phyloP scores from a whole-genome alignment of 1,284 basidiomycete species.

The Rhodotorula glutinis region DNA sequence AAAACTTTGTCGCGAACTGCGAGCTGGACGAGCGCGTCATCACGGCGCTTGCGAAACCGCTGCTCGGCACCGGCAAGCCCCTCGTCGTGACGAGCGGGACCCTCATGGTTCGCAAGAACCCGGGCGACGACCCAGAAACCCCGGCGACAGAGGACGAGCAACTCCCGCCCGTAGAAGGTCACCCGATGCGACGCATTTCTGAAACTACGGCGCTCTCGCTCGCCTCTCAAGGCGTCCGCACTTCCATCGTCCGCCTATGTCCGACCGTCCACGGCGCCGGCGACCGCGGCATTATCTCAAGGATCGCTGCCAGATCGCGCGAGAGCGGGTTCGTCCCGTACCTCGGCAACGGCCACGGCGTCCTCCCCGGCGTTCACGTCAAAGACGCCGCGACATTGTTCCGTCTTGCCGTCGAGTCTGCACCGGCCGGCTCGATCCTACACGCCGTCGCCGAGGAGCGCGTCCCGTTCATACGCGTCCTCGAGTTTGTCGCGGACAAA shows the following conservation, averaged over 20 bases:
- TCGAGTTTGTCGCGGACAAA: constrained; percentile 34
- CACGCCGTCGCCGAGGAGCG: constrained; percentile 39
- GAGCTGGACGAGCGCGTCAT: constrained; percentile 35
- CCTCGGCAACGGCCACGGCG: constrained; percentile 31
- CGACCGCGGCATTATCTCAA: constrained; percentile 33
- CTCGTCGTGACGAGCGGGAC: constrained; percentile 35
- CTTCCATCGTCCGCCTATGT: constrained; percentile 35
- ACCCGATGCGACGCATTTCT: constrained; percentile 1
- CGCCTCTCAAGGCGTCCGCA: constrained; percentile 28
- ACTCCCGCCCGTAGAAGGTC: background rate
- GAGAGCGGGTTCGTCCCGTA: constrained; percentile 33
- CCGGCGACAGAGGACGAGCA: background rate
- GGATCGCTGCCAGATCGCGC: constrained; percentile 26
- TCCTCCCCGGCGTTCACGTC: constrained; percentile 39
- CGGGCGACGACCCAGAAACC: background rate
- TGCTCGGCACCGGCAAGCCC: constrained; percentile 38
- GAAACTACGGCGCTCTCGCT: constrained; percentile 14
- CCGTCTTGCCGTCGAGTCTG: constrained; percentile 39
- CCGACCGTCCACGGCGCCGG: constrained; percentile 40
- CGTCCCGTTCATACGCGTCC: constrained; percentile 35
- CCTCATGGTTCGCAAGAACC: background rate
- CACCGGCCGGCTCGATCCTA: constrained; percentile 22
- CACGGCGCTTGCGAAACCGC: constrained; percentile 29
- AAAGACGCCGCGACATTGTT: constrained; percentile 42
- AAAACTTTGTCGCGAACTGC: constrained; percentile 19